Evolutionary conservation across 176 grass and related monocot genomes (phyloP).

Genomic region (Dactylis glomerata): DNA sequence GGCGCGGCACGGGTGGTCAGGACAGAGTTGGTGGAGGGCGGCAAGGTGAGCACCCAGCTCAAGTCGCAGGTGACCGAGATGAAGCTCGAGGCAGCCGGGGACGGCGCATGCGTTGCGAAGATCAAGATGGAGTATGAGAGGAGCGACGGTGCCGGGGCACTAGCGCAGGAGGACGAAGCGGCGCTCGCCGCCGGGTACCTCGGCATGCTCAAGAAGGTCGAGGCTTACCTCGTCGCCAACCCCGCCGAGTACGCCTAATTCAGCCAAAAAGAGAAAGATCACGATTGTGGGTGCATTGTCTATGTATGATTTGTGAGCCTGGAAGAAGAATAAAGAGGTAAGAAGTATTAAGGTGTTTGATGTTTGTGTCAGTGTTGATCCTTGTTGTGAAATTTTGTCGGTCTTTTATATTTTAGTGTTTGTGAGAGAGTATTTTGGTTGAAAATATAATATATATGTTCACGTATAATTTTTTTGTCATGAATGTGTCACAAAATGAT

Average conservation of each 20-base stretch:
- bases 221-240: constrained; percentile 39
- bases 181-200: neutral
- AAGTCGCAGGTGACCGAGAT: neutral
- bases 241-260: constrained; percentile 3
- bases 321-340: too few relatives aligned
- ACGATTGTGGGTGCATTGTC: too few relatives aligned
- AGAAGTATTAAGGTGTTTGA: too few relatives aligned
- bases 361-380: too few relatives aligned
- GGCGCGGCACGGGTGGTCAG: neutral
- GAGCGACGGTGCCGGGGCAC: neutral
- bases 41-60: neutral
- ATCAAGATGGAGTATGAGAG: constrained; percentile 30
- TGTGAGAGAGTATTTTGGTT: too few relatives aligned
- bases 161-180: constrained; percentile 19
- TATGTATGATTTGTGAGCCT: too few relatives aligned
- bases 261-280: neutral
- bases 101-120: constrained; percentile 14
- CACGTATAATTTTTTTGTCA: too few relatives aligned
- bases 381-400: too few relatives aligned
- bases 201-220: constrained; percentile 8
- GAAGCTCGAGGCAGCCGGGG: constrained; percentile 24
- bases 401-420: too few relatives aligned
- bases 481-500: too few relatives aligned
- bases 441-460: too few relatives aligned
- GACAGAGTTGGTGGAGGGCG: constrained; percentile 17